phyloP scores from a whole-genome alignment of 1,139 yeast species.

The Pichia sp. region DNA sequence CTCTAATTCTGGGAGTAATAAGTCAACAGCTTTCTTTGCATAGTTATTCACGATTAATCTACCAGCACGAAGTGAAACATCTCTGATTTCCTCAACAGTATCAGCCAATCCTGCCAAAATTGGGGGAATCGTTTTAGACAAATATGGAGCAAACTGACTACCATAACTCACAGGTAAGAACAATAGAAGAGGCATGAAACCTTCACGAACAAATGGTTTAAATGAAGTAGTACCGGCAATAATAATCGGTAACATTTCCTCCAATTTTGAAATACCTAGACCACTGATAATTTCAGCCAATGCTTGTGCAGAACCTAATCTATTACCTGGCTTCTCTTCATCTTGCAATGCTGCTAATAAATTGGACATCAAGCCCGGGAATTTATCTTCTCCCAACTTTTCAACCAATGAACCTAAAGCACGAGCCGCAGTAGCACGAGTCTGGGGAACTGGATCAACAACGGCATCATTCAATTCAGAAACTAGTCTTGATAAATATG shows the following conservation, averaged over 20 bases:
- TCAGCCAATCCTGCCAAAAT: constrained; percentile 91
- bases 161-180: constrained; percentile 96
- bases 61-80: constrained; percentile 88
- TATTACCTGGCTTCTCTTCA: constrained; percentile 80
- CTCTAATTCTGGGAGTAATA: constrained; percentile 90
- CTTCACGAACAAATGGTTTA: constrained; percentile 76
- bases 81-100: constrained; percentile 78
- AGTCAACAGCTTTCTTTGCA: constrained; percentile 89
- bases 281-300: constrained; percentile 91
- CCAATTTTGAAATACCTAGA: constrained; percentile 79
- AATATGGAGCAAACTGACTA: constrained; percentile 82
- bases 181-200: constrained; percentile 84
- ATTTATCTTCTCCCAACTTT: constrained; percentile 90
- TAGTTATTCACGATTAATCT: constrained; percentile 86
- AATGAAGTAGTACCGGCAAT: constrained; percentile 66
- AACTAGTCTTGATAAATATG: constrained; percentile 73
- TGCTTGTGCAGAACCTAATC: constrained; percentile 97
- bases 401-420: constrained; percentile 96
- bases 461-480: constrained; percentile 85
- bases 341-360: constrained; percentile 74
- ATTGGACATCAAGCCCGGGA: constrained; percentile 88
- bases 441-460: constrained; percentile 98
- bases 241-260: constrained; percentile 79
- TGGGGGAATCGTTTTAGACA: constrained; percentile 81
- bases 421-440: constrained; percentile 96